These are phyloP conservation scores for Linderniella brevidens DNA, from an alignment of 257 asterid genomes.

Conservation along the genomic window DNA sequence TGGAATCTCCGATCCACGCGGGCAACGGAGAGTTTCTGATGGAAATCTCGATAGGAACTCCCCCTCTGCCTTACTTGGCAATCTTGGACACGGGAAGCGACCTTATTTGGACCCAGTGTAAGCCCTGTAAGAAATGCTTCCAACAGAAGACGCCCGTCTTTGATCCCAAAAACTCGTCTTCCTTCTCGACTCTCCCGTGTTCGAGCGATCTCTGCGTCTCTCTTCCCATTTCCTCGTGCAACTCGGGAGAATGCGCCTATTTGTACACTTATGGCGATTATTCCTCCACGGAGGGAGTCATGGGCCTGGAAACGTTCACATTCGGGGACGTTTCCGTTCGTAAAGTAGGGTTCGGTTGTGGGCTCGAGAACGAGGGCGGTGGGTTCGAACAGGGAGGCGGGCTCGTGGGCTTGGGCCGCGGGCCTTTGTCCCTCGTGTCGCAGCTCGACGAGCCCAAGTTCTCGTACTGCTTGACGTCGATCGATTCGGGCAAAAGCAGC, in stretches of 20 bases:
- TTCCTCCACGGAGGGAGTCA: slow-evolving; percentile 50
- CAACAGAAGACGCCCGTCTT: slow-evolving; percentile 41
- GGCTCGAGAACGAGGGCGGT: slow-evolving; percentile 48
- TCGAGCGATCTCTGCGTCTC: slow-evolving; percentile 34
- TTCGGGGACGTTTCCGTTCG: slow-evolving; percentile 31
- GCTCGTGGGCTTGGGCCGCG: slow-evolving; percentile 71
- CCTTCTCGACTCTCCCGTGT: slow-evolving; percentile 35
- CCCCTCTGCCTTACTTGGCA: slow-evolving; percentile 32
- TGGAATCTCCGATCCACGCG: slow-evolving; percentile 44
- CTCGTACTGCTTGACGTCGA: slow-evolving; percentile 63
- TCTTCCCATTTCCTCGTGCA: slow-evolving; percentile 35
- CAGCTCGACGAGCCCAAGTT: slow-evolving; percentile 69
- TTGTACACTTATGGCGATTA: slow-evolving; percentile 61
- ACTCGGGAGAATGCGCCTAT: slow-evolving; percentile 29
- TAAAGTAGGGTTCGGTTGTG: slow-evolving; percentile 66
- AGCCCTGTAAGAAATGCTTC: slow-evolving; percentile 57
- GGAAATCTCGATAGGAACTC: slow-evolving; percentile 56
- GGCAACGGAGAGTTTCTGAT: slow-evolving; percentile 76
- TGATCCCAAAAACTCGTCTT: slow-evolving; percentile 45
- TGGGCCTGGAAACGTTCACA: slow-evolving; percentile 52
- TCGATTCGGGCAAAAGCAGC: slow-evolving; percentile 32
- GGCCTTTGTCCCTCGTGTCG: slow-evolving; percentile 58
- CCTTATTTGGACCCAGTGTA: slow-evolving; percentile 71
- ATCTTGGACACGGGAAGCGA: slow-evolving; percentile 78
- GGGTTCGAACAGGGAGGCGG: slow-evolving; percentile 71